Base-by-base conservation (phyloP, 306 rosid genomes). In the Vicia faba region DNA sequence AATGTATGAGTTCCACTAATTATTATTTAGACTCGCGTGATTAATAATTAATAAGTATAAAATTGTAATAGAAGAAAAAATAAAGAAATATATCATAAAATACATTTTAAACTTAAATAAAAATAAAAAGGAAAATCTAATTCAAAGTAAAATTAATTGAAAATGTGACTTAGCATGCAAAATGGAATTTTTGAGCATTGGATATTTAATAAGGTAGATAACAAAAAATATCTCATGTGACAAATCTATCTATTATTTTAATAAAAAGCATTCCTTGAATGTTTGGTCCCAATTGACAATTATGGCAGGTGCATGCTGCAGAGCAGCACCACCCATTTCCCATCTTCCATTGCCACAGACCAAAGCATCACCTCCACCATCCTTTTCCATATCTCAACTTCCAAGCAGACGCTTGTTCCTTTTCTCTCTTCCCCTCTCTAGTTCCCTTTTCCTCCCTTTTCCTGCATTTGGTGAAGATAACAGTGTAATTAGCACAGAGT, bases 231-330 rank as follows among this genome's bases (percentile, higher is more conserved):
- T 67, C 56, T 49, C 13, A 8, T 8, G n/a, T 8, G 16, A 50
- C 2, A 19, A 50, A 51, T 20, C n/a, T 9, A 10, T 51, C 11
- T 44, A 44, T n/a, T 14, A 14, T n/a, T n/a, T n/a, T 11, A 51
- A 51, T 8, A 51, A 51, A 1, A 20, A 51, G 3, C n/a, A 51
- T 19, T 29, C 33, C 5, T 51, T 1, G 14, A 20, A 51, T 11
- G 20, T 51, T 51, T 51, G 57, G 57, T 51, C n/a, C 25, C 5
- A 69, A 55, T 13, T 4, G 19, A 55, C 6, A 69, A 61, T 8
- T 3, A 84, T 81, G 88, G 84, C 78, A 76, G 78, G 78, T 71
- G 80, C 83, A 33, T 82, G 71, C 61, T 77, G 79, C 86, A 66
- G 72, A 61, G 19, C 66, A 50, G 75, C 77, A 61, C 66, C 66